phyloP scores from a whole-genome alignment of 2,329 filamentous ascomycete species.

The Colletotrichum cordylinicola region DNA sequence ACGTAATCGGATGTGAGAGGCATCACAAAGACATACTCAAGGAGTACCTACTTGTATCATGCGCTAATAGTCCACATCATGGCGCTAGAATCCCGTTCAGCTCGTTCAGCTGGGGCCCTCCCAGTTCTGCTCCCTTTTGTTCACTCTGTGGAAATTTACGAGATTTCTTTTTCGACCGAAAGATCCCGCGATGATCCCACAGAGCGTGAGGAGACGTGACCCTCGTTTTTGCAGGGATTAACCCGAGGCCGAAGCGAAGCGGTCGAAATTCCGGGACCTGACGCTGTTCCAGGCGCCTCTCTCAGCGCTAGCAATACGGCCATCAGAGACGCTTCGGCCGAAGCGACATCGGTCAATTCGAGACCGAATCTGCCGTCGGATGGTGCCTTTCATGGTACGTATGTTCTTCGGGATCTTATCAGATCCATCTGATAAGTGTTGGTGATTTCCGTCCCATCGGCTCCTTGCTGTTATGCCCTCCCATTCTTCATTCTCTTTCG shows the following conservation, averaged over 20 bases:
- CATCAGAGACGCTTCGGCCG: background rate
- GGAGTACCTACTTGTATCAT: background rate
- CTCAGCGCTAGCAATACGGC: background rate
- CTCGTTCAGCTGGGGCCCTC: background rate
- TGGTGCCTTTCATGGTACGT: background rate
- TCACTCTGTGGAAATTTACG: background rate
- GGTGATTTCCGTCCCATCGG: background rate
- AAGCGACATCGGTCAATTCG: conserved; percentile 1
- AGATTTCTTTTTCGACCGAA: background rate
- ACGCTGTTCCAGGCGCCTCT: background rate
- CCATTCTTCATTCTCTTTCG: background rate
- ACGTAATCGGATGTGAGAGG: background rate
- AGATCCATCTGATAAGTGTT: conserved; percentile 39
- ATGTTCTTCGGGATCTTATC: conserved; percentile 30
- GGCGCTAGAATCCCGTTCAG: background rate
- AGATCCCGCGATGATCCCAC: background rate
- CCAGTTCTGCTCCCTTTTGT: background rate
- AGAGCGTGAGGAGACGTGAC: background rate
- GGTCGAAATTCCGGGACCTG: background rate
- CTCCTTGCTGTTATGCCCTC: background rate
- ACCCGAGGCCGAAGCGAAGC: background rate
- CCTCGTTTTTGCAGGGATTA: background rate
- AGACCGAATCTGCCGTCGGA: background rate
- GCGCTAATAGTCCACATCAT: background rate
- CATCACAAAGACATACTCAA: background rate